Evolutionary conservation across 2,329 filamentous ascomycete genomes (phyloP).

Genomic region (Verticillium alfalfae): DNA sequence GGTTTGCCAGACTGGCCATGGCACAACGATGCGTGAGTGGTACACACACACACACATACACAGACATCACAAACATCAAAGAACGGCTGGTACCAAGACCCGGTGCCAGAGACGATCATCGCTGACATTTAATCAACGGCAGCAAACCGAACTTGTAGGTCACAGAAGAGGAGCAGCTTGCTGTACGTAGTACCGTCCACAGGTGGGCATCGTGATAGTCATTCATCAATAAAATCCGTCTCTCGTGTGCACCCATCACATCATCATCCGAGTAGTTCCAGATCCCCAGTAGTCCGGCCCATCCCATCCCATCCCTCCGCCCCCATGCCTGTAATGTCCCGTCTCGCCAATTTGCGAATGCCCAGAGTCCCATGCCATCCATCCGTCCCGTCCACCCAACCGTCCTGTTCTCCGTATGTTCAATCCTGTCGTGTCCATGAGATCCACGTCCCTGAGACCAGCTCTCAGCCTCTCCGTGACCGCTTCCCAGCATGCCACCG

Average conservation of each 20-base stretch:
- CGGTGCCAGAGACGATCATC: no score
- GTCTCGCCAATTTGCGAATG: neutral
- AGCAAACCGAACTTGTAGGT: neutral
- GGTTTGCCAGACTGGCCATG: neutral
- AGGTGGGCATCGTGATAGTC: neutral
- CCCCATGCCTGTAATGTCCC: neutral
- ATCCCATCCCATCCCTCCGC: no score
- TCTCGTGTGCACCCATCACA: neutral
- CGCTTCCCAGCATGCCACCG: neutral
- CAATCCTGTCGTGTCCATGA: neutral
- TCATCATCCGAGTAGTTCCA: neutral
- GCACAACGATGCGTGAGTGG: no score
- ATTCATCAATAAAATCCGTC: neutral
- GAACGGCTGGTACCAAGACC: no score
- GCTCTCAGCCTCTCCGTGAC: neutral
- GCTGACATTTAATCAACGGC: neutral
- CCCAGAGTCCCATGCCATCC: neutral
- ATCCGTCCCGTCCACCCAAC: neutral
- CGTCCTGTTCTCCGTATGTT: neutral
- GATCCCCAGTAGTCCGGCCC: neutral
- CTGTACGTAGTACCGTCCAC: neutral
- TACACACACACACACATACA: no score
- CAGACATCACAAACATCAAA: no score
- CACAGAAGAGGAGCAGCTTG: neutral
- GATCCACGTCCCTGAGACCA: neutral